Evolutionary conservation across 2,329 filamentous ascomycete genomes (phyloP), one percentile per base, ranked within the genome.

Genomic region (Lachnellula hyalina): DNA sequence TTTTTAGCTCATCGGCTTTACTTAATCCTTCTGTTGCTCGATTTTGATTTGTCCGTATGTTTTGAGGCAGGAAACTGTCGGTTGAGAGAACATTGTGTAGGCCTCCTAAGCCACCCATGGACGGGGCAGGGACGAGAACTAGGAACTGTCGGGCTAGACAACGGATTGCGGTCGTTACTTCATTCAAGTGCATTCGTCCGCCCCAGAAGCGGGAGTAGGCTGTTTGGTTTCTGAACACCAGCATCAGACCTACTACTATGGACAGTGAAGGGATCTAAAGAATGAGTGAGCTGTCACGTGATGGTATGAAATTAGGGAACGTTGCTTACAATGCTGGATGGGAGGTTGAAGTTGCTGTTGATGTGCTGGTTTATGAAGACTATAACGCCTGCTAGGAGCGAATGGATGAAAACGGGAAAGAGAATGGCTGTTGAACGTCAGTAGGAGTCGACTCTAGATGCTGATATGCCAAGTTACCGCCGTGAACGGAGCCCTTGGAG

Each of bases 191-290:
- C 60, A 78, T 79, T 44, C 81, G 72, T 4, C 80, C 81, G 3
- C 78, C 78, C 83, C 83, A 86, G 72, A 84, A 59, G 42, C 59
- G 48, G 11, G 61, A 63, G 34, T 61, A 67, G 6, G 64, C 64
- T 3, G 82, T 85, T 60, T 79, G 76, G 62, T 86, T 86, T 38
- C 83, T 77, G 71, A 86, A 86, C 28, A 86, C 83, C 54, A 86
- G 80, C 77, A 86, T 85, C 41, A 86, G 68, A 63, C 83, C 83
- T 2, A 86, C 83, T 49, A 86, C 83, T 53, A 86, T 86, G 35
- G 79, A 83, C 1, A 86, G 72, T 14, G 77, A 81, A 2, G 83
- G 83, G 45, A 86, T 78, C 76, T 78, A 58, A 1, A 32, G 36
- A 3, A 25, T 36, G 7, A 19, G 25, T 47, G 23, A 25, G 32